Base-by-base conservation (phyloP, 2,329 filamentous ascomycete genomes). In the Ophiostoma australiae region DNA sequence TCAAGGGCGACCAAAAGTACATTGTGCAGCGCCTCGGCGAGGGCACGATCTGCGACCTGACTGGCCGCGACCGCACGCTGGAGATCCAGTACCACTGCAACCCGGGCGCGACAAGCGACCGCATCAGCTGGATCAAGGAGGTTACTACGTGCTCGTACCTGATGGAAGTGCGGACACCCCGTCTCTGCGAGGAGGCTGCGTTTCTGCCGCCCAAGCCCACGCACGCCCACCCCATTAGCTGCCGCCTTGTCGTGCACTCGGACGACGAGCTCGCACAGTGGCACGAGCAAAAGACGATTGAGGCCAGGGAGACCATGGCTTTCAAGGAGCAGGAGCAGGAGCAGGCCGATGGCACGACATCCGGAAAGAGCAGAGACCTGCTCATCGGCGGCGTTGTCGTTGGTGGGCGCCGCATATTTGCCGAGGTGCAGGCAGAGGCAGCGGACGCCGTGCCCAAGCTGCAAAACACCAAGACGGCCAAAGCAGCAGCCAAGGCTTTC, bases 121-220 rank as follows among this genome's bases (percentile, higher is more conserved):
- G 90, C 67, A 97, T 97, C 76, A 90, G 90, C 63, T 93, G 92
- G 88, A 96, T 97, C 80, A 97, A 97, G 79, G 94, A 97, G 79
- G 88, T 94, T 1, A 91, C 90, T 2, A 97, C 93, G 13, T 97
- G 94, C 81, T 89, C 92, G 15, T 97, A 97, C 78, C 84, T 97
- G 70, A 97, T 97, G 93, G 88, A 97, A 41, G 87, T 97, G 73
- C 91, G 97, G 78, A 97, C 94, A 0, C 92, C 93, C 0, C 89
- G 93, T 0, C 87, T 97, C 15, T 97, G 94, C 81, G 88, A 90
- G 77, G 94, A 97, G 75, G 87, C 92, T 11, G 93, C 93, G 11
- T 97, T 97, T 78, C 83, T 91, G 70, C 93, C 94, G 0, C 92
- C 93, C 0, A 88, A 91, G 75, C 90, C 92, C 73, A 90, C 91